Base-by-base conservation (phyloP, 345 rosid genomes). In the Acer saccharum region DNA sequence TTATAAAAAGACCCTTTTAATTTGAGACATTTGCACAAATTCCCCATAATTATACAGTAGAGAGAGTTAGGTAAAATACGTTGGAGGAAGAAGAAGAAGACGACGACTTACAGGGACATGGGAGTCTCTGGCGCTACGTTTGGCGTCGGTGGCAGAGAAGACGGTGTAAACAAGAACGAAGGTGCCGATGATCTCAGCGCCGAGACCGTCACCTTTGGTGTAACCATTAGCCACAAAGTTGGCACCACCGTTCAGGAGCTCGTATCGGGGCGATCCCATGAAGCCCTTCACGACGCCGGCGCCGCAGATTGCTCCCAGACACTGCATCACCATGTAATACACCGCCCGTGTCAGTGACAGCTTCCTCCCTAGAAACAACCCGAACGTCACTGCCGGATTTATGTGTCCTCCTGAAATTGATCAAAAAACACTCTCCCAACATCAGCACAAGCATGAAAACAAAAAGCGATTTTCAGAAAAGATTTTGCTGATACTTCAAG, bases 141-240 rank as follows among this genome's bases (percentile, higher is more conserved):
- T 88, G 77, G 91, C 86, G 57, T 88, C 91, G 5, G 89, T 88
- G 78, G 91, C 91, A 0, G 91, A 88, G 84, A 88, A 88, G 67
- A 87, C 90, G 1, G 88, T 85, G 85, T 85, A 83, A 52, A 85
- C 90, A 10, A 85, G 88, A 23, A 85, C 80, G 43, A 87, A 87
- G 11, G 88, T 85, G 0, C 88, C 90, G 7, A 85, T 2, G 25
- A 85, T 85, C 79, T 85, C 88, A 7, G 88, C 90, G 3, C 90
- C 90, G 7, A 87, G 85, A 5, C 88, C 88, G 43, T 81, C 86
- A 3, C 89, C 89, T 55, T 82, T 84, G 81, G 85, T 84, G 86
- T 86, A 88, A 4, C 88, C 89, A 44, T 9, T 65, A 21, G 6
- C 1, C 9, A 86, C 87, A 1, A 44, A 46, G 80, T 88, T 88